phyloP scores from a whole-genome alignment of 176 grass and related monocot genomes.

The Oryza meridionalis region DNA sequence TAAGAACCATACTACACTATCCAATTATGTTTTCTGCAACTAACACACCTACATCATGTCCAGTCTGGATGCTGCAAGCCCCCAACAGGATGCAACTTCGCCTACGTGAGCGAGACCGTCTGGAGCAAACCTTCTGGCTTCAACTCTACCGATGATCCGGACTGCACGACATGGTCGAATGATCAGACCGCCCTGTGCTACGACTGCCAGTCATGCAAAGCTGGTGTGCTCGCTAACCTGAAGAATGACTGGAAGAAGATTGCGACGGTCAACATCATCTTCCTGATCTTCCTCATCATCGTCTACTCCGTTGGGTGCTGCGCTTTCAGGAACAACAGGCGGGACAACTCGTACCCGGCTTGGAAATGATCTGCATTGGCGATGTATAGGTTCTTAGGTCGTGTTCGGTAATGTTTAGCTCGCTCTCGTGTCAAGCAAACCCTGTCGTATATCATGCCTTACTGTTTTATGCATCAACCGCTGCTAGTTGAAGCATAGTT shows the following conservation, averaged over 20 bases:
- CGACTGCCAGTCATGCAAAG: slow-evolving; percentile 82
- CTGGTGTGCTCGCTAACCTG: slow-evolving; percentile 82
- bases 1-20: background rate
- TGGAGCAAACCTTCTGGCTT: slow-evolving; percentile 65
- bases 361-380: slow-evolving; percentile 51
- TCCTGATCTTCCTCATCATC: slow-evolving; percentile 80
- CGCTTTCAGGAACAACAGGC: slow-evolving; percentile 86
- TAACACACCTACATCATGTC: slow-evolving; percentile 22
- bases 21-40: background rate
- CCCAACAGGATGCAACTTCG: slow-evolving; percentile 83
- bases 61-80: slow-evolving; percentile 96
- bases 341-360: slow-evolving; percentile 58
- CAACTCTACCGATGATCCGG: slow-evolving; percentile 47
- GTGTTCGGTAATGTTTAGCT: background rate
- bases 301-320: slow-evolving; percentile 92
- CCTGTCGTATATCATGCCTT: background rate
- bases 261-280: slow-evolving; percentile 71
- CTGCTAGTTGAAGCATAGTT: background rate
- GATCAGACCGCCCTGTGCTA: slow-evolving; percentile 69
- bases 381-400: slow-evolving; percentile 1
- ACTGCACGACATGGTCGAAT: slow-evolving; percentile 84
- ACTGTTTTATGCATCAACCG: background rate
- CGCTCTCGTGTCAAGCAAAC: background rate
- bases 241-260: slow-evolving; percentile 98
- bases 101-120: slow-evolving; percentile 59